Base-by-base conservation (phyloP, 2,329 filamentous ascomycete species). In the Aspergillus phoenicis region DNA sequence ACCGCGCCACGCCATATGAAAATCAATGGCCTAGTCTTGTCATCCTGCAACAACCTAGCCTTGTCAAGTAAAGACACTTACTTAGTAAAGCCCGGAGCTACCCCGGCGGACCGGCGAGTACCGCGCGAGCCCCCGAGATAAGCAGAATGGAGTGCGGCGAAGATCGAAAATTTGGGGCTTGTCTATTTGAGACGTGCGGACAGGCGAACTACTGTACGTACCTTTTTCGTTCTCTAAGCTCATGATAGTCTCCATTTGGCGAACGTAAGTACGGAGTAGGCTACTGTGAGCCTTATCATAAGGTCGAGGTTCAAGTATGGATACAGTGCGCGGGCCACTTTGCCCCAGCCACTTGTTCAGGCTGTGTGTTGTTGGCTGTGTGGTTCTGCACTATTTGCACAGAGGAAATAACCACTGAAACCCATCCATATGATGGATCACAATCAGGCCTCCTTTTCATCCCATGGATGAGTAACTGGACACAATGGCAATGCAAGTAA, bases 21-120 rank as follows among this genome's bases (percentile, higher is more conserved):
- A 45, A 45, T 45, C 41, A 45, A 45, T 24, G 11, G 20, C 17
- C 13, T 22, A 43, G 41, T 43, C 7, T 3, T 43, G 41, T 20
- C 17, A 45, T 5, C 5, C 20, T 45, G 20, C 41, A 22, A 22
- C 41, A 13, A 36, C 20, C 10, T 45, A 24, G 20, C 1, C 20
- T 24, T 45, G 41, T 36, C 11, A 36, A 36, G 11, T 30, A 10
- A 13, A 45, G 41, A 45, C 38, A 7, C 5, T 22, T 11, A 8
- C 8, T 26, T 17, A 41, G 53, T 36, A 22, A 10, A 47, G 41
- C 39, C 39, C 39, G 53, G 26, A 15, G 24, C 13, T 56, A 41
- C 22, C 39, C 53, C 53, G 53, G 53, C 53, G 39, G 39, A 56
- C 39, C 53, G 53, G 53, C 53, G 53, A 56, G 15, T 30, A n/a